These are phyloP conservation scores for Plasmodium gaboni DNA, from an alignment of 169 alveolate genomes.

Conservation along the genomic window DNA sequence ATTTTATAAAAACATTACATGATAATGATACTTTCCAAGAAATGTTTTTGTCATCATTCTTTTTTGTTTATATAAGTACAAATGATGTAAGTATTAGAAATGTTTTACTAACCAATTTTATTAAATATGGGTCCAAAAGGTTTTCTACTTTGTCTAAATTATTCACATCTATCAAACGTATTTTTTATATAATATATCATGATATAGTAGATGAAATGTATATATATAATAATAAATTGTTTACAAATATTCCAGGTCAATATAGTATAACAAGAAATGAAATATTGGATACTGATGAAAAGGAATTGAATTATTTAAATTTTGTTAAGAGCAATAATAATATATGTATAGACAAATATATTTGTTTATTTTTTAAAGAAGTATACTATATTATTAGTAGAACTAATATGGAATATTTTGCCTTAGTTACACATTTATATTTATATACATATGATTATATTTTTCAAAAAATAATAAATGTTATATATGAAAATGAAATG, in stretches of 20 bases:
- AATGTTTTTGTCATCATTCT: conserved; percentile 44
- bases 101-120: conserved; percentile 38
- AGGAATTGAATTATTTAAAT: conserved; percentile 16
- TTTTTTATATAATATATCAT: conserved; percentile 26
- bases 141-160: conserved; percentile 22
- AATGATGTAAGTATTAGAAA: conserved; percentile 27
- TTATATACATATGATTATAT: conserved; percentile 55
- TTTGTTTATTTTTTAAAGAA: conserved; percentile 45
- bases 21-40: conserved; percentile 42
- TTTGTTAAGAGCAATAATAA: conserved; percentile 22
- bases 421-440: conserved; percentile 24
- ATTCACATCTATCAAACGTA: conserved; percentile 7
- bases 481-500: conserved; percentile 71
- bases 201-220: conserved; percentile 14
- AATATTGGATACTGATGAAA: conserved; percentile 1
- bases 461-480: conserved; percentile 50
- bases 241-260: conserved; percentile 2
- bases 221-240: conserved; percentile 48
- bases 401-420: conserved; percentile 26
- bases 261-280: no score
- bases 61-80: conserved; percentile 54
- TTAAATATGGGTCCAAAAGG: conserved; percentile 58
- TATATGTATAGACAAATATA: conserved; percentile 51
- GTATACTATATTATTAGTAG: conserved; percentile 45
- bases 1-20: conserved; percentile 30